A percentile compares a stretch with the other conserved stretches of the same genome.
Conservation (phyloP, 495 filamentous ascomycete species). For the Tirmania nivea region DNA sequence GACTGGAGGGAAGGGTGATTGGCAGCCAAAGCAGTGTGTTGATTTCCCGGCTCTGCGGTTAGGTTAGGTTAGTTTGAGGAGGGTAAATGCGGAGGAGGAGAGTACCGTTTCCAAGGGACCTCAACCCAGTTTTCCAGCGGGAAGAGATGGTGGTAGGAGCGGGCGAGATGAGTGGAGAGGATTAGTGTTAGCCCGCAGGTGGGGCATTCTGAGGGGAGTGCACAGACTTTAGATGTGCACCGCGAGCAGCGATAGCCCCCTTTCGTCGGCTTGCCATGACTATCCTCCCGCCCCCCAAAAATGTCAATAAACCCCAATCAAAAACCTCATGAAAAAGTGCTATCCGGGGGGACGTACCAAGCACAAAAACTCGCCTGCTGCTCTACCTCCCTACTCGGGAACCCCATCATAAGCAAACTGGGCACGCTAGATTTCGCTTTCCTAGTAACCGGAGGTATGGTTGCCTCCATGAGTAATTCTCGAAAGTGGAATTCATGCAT, state of each 20-base stretch:
- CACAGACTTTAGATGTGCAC: slow-evolving; percentile 75
- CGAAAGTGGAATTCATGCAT: slow-evolving; percentile 75
- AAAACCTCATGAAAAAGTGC: slow-evolving; percentile 27
- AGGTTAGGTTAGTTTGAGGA: slow-evolving; percentile 20
- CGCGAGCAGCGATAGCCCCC: slow-evolving; percentile 87
- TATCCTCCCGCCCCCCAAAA: slow-evolving; percentile 17
- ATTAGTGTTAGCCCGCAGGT: slow-evolving; percentile 83
- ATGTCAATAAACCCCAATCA: slow-evolving; percentile 17
- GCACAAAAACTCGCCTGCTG: too few species aligned
- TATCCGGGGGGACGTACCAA: too few species aligned
- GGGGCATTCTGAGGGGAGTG: slow-evolving; percentile 76
- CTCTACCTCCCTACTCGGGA: slow-evolving; percentile 54
- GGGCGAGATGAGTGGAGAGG: slow-evolving; percentile 80
- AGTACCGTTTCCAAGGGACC: slow-evolving; percentile 51
- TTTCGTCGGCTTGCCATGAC: slow-evolving; percentile 59
- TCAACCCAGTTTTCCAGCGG: slow-evolving; percentile 77
- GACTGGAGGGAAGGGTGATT: slow-evolving; percentile 29
- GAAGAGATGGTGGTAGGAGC: slow-evolving; percentile 91
- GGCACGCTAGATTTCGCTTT: slow-evolving; percentile 43
- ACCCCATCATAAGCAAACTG: slow-evolving; percentile 91
- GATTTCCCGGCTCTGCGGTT: slow-evolving; percentile 10
- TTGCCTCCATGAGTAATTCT: slow-evolving; percentile 69
- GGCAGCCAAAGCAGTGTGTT: slow-evolving; percentile 28
- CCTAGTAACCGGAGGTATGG: slow-evolving; percentile 67
- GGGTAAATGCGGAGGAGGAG: slow-evolving; percentile 29